A percentile compares a stretch with the other conserved stretches of the same genome.
These are phyloP conservation scores for Zygotorulaspora danielsina DNA, from an alignment of 805 yeast species.

Conservation along the genomic window DNA sequence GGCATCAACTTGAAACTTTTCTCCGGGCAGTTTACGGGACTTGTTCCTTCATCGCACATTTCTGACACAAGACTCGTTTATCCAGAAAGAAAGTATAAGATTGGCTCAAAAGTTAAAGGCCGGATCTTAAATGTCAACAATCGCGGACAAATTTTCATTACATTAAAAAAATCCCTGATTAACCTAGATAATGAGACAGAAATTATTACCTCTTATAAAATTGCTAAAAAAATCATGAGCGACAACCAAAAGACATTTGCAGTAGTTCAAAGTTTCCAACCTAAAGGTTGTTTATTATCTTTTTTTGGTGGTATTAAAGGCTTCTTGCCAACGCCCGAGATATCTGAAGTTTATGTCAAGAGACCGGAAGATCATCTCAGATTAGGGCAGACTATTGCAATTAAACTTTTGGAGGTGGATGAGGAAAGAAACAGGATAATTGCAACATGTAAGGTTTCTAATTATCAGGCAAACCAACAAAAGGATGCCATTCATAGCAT, in stretches of 20 bases:
- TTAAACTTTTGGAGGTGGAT: conserved; percentile 58
- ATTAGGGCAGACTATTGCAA: conserved; percentile 78
- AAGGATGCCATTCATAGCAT: conserved; percentile 48
- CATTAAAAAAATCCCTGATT: conserved; percentile 82
- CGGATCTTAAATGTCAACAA: conserved; percentile 55
- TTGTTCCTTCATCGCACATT: conserved; percentile 70
- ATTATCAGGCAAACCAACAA: conserved; percentile 42
- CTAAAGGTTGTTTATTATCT: conserved; percentile 76
- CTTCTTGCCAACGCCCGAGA: conserved; percentile 80
- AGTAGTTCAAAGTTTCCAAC: conserved; percentile 64
- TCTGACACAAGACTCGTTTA: conserved; percentile 79
- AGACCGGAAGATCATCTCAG: conserved; percentile 74
- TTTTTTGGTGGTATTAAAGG: conserved; percentile 79
- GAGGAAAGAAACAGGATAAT: conserved; percentile 49
- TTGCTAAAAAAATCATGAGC: conserved; percentile 43
- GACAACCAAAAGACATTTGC: conserved; percentile 56
- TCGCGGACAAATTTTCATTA: conserved; percentile 51
- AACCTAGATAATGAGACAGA: conserved; percentile 39
- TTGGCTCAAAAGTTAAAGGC: conserved; percentile 75
- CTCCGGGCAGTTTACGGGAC: conserved; percentile 61
- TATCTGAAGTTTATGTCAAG: conserved; percentile 80
- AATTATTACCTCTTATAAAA: conserved; percentile 42
- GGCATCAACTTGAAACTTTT: conserved; percentile 69
- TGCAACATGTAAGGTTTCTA: conserved; percentile 71
- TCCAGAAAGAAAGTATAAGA: conserved; percentile 89